phyloP scores from a whole-genome alignment of 169 alveolate genomes.

The Condylostoma magnum region DNA sequence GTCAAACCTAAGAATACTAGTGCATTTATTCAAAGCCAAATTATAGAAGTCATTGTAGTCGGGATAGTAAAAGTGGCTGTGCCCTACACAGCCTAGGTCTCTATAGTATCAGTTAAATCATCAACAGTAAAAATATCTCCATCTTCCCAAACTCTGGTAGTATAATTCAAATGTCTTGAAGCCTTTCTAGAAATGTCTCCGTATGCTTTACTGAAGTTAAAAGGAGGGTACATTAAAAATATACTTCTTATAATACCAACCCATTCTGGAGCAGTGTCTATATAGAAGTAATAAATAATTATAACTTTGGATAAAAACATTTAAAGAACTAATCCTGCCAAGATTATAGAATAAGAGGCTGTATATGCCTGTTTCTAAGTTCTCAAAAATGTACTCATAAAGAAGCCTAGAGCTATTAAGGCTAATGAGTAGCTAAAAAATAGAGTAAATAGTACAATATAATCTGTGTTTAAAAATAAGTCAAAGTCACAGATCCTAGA shows the following conservation, averaged over 20 bases:
- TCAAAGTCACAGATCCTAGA: constrained; percentile 33
- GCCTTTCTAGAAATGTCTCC: constrained; percentile 10
- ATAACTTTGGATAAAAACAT: constrained; percentile 32
- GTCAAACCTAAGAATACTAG: too few species aligned
- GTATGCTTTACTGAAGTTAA: constrained; percentile 24
- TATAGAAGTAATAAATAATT: constrained; percentile 17
- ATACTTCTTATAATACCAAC: constrained; percentile 1
- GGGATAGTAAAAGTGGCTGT: too few species aligned
- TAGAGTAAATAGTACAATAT: constrained; percentile 16
- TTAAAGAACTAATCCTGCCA: constrained; percentile 29
- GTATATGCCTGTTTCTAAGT: constrained; percentile 27
- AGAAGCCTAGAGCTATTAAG: constrained; percentile 36
- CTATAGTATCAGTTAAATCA: too few species aligned
- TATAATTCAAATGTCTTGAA: background rate
- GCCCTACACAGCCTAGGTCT: too few species aligned
- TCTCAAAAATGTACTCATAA: constrained; percentile 30
- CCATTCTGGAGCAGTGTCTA: constrained; percentile 35
- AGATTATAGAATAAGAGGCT: constrained; percentile 23
- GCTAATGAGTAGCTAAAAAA: constrained; percentile 38
- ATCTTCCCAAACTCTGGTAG: too few species aligned
- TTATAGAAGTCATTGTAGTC: too few species aligned
- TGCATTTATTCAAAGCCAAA: too few species aligned
- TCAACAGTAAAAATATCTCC: too few species aligned
- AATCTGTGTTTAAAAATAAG: constrained; percentile 37
- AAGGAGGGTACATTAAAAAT: constrained; percentile 31